Conservation (phyloP, 352 stramenopile genomes). For the Globisporangium echinulatum region DNA sequence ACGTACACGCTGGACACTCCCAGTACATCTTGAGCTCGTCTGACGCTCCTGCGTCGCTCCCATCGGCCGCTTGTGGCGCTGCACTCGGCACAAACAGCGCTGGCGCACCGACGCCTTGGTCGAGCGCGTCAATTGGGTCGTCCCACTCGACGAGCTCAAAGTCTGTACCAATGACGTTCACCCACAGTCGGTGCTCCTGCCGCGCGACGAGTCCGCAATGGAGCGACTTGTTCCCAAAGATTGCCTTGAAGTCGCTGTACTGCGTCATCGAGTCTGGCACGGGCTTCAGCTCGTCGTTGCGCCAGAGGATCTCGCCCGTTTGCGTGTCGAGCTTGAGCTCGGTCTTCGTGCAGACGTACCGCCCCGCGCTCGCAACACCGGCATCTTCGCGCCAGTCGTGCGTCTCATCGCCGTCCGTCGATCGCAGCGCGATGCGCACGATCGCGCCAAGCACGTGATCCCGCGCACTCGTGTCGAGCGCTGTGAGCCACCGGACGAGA, state of each 20-base stretch:
- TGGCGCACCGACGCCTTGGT: conserved; percentile 77
- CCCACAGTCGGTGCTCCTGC: conserved; percentile 83
- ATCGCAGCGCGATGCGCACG: conserved; percentile 69
- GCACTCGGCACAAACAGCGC: conserved; percentile 28
- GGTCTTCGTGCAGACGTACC: conserved; percentile 65
- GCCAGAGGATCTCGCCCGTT: conserved; percentile 86
- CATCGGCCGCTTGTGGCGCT: conserved; percentile 4
- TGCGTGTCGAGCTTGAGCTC: conserved; percentile 85
- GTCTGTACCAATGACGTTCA: conserved; percentile 85
- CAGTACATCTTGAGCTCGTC: conserved; percentile 86
- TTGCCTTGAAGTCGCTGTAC: conserved; percentile 76
- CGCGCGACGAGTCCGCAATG: conserved; percentile 83
- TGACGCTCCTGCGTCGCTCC: conserved; percentile 11
- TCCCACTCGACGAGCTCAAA: conserved; percentile 88
- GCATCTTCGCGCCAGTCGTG: conserved; percentile 68
- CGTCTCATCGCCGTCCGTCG: conserved; percentile 35
- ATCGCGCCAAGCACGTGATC: conserved; percentile 53
- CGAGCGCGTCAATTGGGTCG: conserved; percentile 58
- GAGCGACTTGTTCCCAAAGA: conserved; percentile 82
- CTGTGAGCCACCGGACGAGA: conserved; percentile 65
- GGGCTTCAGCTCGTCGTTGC: conserved; percentile 87
- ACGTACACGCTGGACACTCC: conserved; percentile 80
- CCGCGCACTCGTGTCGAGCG: conserved; percentile 19
- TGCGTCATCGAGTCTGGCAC: conserved; percentile 90
- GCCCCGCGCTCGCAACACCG: conserved; percentile 42